Evolutionary conservation across 768 basidiomycete species (phyloP).

Genomic region (Leccinum arenicola): DNA sequence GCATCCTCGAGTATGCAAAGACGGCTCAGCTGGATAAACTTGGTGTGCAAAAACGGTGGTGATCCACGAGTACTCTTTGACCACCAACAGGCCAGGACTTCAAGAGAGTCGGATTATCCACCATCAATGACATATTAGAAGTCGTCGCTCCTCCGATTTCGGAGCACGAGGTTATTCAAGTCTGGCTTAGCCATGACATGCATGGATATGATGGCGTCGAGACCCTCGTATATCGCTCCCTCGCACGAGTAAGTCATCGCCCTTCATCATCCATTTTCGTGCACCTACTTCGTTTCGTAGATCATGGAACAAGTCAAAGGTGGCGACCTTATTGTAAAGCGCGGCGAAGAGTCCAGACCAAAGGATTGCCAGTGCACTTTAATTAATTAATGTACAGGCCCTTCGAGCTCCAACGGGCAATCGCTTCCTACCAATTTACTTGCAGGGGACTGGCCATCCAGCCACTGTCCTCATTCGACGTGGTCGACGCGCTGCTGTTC

Average conservation of each 20-base stretch:
- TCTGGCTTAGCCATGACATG: constrained; percentile 97
- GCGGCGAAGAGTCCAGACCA: constrained; percentile 71
- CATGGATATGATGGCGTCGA: constrained; percentile 94
- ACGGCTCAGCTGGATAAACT: constrained; percentile 87
- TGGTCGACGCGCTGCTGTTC: constrained; percentile 54
- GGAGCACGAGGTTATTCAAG: constrained; percentile 97
- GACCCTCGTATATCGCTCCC: constrained; percentile 84
- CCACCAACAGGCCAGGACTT: constrained; percentile 75
- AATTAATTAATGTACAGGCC: no score
- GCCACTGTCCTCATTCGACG: constrained; percentile 47
- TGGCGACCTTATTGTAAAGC: constrained; percentile 85
- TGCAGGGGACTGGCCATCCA: constrained; percentile 51
- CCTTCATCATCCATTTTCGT: background rate
- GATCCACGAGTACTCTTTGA: background rate
- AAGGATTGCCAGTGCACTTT: constrained; percentile 39
- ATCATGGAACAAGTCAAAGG: constrained; percentile 94
- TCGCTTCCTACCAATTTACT: no score
- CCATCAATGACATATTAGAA: constrained; percentile 88
- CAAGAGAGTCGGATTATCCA: constrained; percentile 81
- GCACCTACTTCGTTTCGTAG: constrained; percentile 36
- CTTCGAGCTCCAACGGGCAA: no score
- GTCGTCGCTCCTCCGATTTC: constrained; percentile 98
- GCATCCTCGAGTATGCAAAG: constrained; percentile 84
- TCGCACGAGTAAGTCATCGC: constrained; percentile 60
- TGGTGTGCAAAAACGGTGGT: constrained; percentile 49